Conservation (phyloP, 2,329 filamentous ascomycete genomes). For the Raffaelea albimanens region DNA sequence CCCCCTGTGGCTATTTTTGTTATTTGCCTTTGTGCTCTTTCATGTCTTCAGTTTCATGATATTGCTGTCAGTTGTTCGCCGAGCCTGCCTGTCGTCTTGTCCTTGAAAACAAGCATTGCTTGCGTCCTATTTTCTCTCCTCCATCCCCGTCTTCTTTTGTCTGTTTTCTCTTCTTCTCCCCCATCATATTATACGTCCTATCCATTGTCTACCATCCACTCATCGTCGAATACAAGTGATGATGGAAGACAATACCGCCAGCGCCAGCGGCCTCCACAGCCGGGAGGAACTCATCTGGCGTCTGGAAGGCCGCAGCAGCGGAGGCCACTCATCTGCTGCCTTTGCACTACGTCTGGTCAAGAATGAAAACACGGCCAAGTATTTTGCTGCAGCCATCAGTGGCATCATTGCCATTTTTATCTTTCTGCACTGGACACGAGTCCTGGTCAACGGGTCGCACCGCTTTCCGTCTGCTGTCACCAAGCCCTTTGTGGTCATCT, state of each 20-base stretch:
- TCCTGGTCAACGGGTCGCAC: slow-evolving; percentile 12
- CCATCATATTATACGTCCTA: neutral
- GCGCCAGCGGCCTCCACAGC: neutral
- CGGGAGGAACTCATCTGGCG: neutral
- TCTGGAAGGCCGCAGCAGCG: neutral
- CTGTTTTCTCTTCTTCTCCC: neutral
- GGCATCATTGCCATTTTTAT: slow-evolving; percentile 21
- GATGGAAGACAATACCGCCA: neutral
- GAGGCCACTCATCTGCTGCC: neutral
- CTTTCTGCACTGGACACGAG: slow-evolving; percentile 20
- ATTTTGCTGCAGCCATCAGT: slow-evolving; percentile 14
- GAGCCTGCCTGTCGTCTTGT: too few relatives aligned
- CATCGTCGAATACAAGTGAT: neutral
- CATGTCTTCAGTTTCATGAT: too few relatives aligned
- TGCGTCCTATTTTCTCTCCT: too few relatives aligned
- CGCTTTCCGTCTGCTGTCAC: slow-evolving; percentile 11
- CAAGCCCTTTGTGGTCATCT: slow-evolving; percentile 16
- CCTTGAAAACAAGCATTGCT: too few relatives aligned
- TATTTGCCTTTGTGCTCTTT: too few relatives aligned
- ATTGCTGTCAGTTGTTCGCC: too few relatives aligned
- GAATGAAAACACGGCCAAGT: slow-evolving; percentile 8
- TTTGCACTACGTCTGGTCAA: neutral
- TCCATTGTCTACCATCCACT: neutral
- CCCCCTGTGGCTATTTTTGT: too few relatives aligned
- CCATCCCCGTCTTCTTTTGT: neutral